Evolutionary conservation across 352 stramenopile genomes (phyloP).

Genomic region (Aphanomyces stellatus): DNA sequence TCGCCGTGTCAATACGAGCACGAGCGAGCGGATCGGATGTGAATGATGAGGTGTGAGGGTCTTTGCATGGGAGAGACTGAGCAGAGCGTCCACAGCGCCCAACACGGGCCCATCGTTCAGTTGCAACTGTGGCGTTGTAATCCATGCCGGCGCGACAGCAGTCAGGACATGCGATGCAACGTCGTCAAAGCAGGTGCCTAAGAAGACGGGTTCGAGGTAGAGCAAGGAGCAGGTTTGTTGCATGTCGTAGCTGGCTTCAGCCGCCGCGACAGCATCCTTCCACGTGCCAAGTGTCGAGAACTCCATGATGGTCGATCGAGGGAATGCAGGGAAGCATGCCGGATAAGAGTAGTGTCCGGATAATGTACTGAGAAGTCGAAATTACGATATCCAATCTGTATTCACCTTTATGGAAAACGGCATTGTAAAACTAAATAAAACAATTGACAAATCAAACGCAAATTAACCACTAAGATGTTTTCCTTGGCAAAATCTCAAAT

Average conservation of each 20-base stretch:
- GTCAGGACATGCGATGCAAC: background rate
- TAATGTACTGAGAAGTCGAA: no score
- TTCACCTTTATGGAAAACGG: no score
- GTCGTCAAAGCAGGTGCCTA: background rate
- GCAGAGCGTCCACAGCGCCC: constrained; percentile 1
- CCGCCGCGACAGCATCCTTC: background rate
- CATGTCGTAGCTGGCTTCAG: constrained; percentile 3
- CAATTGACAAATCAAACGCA: no score
- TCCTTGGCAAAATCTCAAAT: no score
- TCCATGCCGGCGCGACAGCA: constrained; percentile 4
- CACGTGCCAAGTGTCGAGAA: background rate
- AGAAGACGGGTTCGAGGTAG: background rate
- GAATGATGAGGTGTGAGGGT: background rate
- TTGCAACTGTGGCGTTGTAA: background rate
- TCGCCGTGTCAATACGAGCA: background rate
- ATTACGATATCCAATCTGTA: no score
- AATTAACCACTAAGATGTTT: no score
- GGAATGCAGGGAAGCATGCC: background rate
- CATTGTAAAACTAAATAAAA: no score
- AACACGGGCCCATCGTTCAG: background rate
- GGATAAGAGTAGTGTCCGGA: no score
- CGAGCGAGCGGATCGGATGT: background rate
- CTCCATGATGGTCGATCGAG: background rate
- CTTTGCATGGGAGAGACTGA: background rate
- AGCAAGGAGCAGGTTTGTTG: background rate